These are phyloP conservation scores for Apostasia shenzhenica DNA, from an alignment of 106 monocot species.

Conservation along the genomic window DNA sequence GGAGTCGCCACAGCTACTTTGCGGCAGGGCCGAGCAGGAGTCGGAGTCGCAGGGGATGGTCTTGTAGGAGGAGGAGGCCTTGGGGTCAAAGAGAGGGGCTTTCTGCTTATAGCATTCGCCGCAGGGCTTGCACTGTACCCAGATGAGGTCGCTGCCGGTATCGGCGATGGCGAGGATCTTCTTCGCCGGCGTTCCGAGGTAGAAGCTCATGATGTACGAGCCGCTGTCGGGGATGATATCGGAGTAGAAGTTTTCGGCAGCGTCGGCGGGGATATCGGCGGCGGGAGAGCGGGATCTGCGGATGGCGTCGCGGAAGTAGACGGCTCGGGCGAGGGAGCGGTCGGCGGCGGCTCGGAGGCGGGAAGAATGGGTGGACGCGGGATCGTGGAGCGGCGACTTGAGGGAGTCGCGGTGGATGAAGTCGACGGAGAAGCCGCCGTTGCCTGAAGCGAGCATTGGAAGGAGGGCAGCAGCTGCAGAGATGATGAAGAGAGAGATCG, in stretches of 20 bases:
- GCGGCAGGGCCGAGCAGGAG: neutral
- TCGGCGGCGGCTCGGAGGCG: slow-evolving; percentile 5
- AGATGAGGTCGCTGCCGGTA: slow-evolving; percentile 33
- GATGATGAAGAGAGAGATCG: neutral
- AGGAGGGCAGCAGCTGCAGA: neutral
- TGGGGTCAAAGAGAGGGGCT: slow-evolving; percentile 24
- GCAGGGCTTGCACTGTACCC: slow-evolving; percentile 41
- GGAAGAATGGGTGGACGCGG: neutral
- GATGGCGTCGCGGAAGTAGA: neutral
- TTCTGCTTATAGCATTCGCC: slow-evolving; percentile 11
- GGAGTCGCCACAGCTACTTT: neutral
- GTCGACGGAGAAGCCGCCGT: slow-evolving; percentile 21
- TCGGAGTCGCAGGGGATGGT: slow-evolving; percentile 6
- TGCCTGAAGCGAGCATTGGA: neutral
- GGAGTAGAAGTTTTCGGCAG: neutral
- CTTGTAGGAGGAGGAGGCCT: slow-evolving; percentile 8
- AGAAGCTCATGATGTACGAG: slow-evolving; percentile 19
- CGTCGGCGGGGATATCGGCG: neutral
- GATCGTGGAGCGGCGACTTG: neutral
- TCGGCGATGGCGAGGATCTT: slow-evolving; percentile 19
- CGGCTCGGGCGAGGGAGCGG: neutral
- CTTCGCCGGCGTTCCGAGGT: slow-evolving; percentile 14
- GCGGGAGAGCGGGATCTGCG: neutral
- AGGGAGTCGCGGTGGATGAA: slow-evolving; percentile 38
- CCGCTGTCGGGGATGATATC: slow-evolving; percentile 1